A percentile compares a stretch with the other conserved stretches of the same genome.
phyloP scores from a whole-genome alignment of 768 basidiomycete species.

The Boletus insuetus region DNA sequence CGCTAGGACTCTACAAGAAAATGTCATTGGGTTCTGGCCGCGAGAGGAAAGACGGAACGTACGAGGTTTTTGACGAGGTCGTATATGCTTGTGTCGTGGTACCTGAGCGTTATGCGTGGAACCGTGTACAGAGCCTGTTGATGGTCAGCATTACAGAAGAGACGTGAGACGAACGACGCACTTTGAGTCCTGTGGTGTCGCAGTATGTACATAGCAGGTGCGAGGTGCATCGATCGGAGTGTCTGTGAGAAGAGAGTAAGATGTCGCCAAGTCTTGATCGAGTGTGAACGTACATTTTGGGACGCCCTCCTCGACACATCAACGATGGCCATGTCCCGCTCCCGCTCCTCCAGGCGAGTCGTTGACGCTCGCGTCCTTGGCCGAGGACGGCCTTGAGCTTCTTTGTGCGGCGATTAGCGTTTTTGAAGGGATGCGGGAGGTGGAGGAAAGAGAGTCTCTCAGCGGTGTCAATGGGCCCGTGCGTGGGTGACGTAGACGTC shows the following conservation, averaged over 20 bases:
- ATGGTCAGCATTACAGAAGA: background rate
- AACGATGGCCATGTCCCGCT: conserved; percentile 40
- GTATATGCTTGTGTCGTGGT: conserved; percentile 83
- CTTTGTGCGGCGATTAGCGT: conserved; percentile 69
- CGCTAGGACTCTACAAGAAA: too few species aligned
- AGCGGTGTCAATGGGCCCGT: too few species aligned
- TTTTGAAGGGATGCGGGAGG: conserved; percentile 73
- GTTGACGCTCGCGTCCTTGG: conserved; percentile 76
- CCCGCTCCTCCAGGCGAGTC: conserved; percentile 43
- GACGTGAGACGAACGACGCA: conserved; percentile 18
- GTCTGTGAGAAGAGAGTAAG: too few species aligned
- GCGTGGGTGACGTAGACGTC: too few species aligned
- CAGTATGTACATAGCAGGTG: too few species aligned
- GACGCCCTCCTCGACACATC: conserved; percentile 53
- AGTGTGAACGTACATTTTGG: conserved; percentile 72
- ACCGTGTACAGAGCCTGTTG: conserved; percentile 74
- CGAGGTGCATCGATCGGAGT: too few species aligned
- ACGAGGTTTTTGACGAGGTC: conserved; percentile 77
- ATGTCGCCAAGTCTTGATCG: too few species aligned
- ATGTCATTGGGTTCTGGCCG: too few species aligned
- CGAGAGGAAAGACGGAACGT: background rate
- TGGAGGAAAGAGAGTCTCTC: too few species aligned
- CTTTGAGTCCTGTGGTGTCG: conserved; percentile 86
- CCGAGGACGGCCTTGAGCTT: conserved; percentile 76
- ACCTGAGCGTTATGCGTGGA: conserved; percentile 74